A percentile compares a stretch with the other conserved stretches of the same genome.
Conservation (phyloP, 306 rosid species). For the cucumber (Cucumis sativus) region Cucumber_9930_V3 NC_026660.2:3923001-3923500, state of each 20-base stretch:
- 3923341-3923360: background rate
- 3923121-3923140: background rate
- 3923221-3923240: background rate
- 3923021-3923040: background rate
- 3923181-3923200: constrained; percentile 10
- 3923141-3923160: background rate
- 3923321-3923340: constrained; percentile 39
- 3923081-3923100: background rate
- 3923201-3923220: constrained; percentile 18
- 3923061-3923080: background rate
- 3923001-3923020: constrained; percentile 1
- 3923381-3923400: constrained; percentile 9
- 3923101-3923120: constrained; percentile 4
- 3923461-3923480: constrained; percentile 20
- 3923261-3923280: constrained; percentile 72
- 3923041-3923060: background rate
- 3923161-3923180: constrained; percentile 2
- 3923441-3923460: constrained; percentile 51
- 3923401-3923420: constrained; percentile 64
- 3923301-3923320: constrained; percentile 45
- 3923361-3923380: constrained; percentile 15
- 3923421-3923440: constrained; percentile 39
- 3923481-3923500: constrained; percentile 13
- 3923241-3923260: constrained; percentile 4
- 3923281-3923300: constrained; percentile 10